Base-by-base conservation (phyloP, 2,329 filamentous ascomycete species). In the Neofusicoccum sp. region DNA sequence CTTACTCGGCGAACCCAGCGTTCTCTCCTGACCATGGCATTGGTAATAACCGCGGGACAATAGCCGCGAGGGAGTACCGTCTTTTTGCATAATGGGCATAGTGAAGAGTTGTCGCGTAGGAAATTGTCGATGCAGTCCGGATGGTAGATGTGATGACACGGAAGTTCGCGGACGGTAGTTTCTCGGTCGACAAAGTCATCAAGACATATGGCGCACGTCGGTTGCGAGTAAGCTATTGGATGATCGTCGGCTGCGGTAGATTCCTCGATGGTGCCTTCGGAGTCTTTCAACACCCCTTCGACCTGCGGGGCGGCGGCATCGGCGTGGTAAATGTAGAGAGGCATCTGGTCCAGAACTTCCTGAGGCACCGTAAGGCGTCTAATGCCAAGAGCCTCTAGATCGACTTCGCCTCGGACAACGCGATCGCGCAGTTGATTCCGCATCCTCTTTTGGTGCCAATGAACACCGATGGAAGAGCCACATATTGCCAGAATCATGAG, bases 131-230 rank as follows among this genome's bases (percentile, higher is more conserved):
- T 93, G 71, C 95, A 99, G 67, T 91, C 89, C 0, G 91, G 89
- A 68, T 99, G 94, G 76, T 93, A 99, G 63, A 98, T 94, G 74
- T 99, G 95, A 0, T 90, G 88, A 70, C 95, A 99, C 0, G 92
- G 87, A 2, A 98, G 81, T 76, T 97, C 91, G 62, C 93, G 89
- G 62, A 98, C 93, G 22, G 87, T 85, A 0, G 91, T 89, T 16
- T 83, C 78, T 41, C 86, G 84, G 14, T 87, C 84, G 33, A 89
- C 83, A 71, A 92, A 98, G 64, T 91, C 87, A 61, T 92, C 90
- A 1, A 96, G 83, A 72, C 95, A 99, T 60, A 98, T 97, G n/a
- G 91, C 87, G 73, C 95, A 98, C 2, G 85, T 88, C 0, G 91
- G 88, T 73, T 98, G 95, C 22, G 88, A 87, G 68, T 91, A 82